A percentile compares a stretch with the other conserved stretches of the same genome.
phyloP scores from a whole-genome alignment of 352 stramenopile species.

The Phytophthora brassicae region DNA sequence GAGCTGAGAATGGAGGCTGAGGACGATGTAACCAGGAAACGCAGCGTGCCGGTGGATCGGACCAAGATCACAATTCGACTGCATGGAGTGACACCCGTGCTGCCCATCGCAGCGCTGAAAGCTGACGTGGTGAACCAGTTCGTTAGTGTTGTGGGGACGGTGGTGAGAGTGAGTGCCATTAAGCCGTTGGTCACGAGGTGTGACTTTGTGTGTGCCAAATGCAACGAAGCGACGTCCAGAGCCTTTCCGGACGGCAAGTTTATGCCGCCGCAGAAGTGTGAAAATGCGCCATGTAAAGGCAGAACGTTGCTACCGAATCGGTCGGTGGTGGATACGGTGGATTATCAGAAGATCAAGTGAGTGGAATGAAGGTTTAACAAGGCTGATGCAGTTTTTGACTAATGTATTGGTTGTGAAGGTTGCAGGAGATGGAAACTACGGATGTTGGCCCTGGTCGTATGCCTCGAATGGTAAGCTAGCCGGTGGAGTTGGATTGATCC shows the following conservation, averaged over 20 bases:
- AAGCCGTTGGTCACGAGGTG: constrained; percentile 85
- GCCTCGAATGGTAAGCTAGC: constrained; percentile 66
- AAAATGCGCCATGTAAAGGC: constrained; percentile 60
- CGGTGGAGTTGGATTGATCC: neutral
- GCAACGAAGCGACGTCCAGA: constrained; percentile 63
- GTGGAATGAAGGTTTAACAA: constrained; percentile 4
- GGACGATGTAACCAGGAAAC: constrained; percentile 42
- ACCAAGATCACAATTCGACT: constrained; percentile 65
- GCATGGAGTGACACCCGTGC: constrained; percentile 62
- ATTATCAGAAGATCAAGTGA: constrained; percentile 91
- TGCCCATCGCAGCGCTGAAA: constrained; percentile 73
- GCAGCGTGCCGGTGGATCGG: constrained; percentile 43
- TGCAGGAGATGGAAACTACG: constrained; percentile 93
- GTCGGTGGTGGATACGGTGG: constrained; percentile 85
- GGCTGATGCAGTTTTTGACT: constrained; percentile 17
- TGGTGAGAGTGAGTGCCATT: constrained; percentile 84
- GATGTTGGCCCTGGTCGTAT: constrained; percentile 84
- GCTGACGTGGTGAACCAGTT: constrained; percentile 79
- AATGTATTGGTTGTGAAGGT: constrained; percentile 36
- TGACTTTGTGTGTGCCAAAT: constrained; percentile 87
- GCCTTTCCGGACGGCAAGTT: constrained; percentile 86
- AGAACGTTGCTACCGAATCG: constrained; percentile 78
- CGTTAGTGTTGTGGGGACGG: constrained; percentile 67
- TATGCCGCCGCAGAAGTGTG: constrained; percentile 60
- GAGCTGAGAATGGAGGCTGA: constrained; percentile 59